A percentile compares a stretch with the other conserved stretches of the same genome.
Conservation (phyloP, 176 grass and related monocot species). For the Carex myosuroides region DNA sequence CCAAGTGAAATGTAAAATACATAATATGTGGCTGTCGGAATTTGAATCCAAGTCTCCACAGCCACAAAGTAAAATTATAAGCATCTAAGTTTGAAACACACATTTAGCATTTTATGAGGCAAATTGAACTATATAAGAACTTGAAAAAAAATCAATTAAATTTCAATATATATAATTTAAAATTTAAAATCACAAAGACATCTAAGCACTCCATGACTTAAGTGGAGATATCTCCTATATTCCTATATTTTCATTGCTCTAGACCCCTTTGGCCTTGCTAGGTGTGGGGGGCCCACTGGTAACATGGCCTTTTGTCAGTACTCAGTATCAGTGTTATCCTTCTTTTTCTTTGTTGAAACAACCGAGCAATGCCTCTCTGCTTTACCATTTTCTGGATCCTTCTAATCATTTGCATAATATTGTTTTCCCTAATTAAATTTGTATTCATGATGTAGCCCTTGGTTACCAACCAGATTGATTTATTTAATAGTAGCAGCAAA, state of each 20-base stretch:
- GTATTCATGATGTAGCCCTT: background rate
- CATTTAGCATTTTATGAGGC: too few relatives aligned
- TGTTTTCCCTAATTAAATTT: background rate
- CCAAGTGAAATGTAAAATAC: too few relatives aligned
- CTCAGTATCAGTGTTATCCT: background rate
- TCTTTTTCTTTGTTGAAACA: background rate
- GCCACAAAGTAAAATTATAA: too few relatives aligned
- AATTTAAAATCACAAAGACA: too few relatives aligned
- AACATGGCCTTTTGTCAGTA: constrained; percentile 8
- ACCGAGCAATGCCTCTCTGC: background rate
- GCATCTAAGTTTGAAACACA: too few relatives aligned
- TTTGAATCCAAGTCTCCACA: too few relatives aligned
- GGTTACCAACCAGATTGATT: background rate
- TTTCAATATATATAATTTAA: too few relatives aligned
- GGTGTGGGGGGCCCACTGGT: background rate
- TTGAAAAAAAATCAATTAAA: too few relatives aligned
- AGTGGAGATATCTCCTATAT: too few relatives aligned
- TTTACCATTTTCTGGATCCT: background rate
- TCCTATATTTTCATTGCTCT: background rate
- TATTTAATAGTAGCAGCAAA: background rate
- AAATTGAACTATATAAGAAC: too few relatives aligned
- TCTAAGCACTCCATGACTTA: too few relatives aligned
- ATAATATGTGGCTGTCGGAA: too few relatives aligned
- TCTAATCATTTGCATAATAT: background rate
- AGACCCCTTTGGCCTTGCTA: background rate